phyloP scores from a whole-genome alignment of 768 basidiomycete genomes.

The Boletus eberwhitei region DNA sequence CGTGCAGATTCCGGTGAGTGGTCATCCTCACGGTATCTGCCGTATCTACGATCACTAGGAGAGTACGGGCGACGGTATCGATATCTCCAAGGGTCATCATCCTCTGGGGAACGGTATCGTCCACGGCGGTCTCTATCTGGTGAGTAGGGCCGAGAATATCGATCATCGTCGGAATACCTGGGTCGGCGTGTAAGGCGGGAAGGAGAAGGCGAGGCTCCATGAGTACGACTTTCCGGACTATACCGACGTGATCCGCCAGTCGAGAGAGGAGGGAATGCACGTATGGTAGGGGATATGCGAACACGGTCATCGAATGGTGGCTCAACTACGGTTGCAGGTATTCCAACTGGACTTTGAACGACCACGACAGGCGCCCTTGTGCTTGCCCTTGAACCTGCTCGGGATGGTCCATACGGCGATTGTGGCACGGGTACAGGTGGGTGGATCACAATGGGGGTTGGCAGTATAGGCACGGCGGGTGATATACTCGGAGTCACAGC shows the following conservation, averaged over 20 bases:
- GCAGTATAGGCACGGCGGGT: slow-evolving; percentile 1
- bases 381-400: slow-evolving; percentile 17
- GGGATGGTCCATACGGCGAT: slow-evolving; percentile 12
- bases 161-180: slow-evolving; percentile 5
- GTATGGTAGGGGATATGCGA: slow-evolving; percentile 26
- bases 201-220: slow-evolving; percentile 5
- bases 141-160: slow-evolving; percentile 25
- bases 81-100: slow-evolving; percentile 12
- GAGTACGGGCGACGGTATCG: slow-evolving; percentile 12
- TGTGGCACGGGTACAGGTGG: slow-evolving; percentile 11
- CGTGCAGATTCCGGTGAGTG: slow-evolving; percentile 10
- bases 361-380: slow-evolving; percentile 15
- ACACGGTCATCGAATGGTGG: slow-evolving; percentile 9
- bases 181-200: background rate
- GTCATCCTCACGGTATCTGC: slow-evolving; percentile 6
- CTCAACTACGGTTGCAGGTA: slow-evolving; percentile 20
- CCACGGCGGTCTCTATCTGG: slow-evolving; percentile 8
- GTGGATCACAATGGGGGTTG: slow-evolving; percentile 16
- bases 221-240: slow-evolving; percentile 7
- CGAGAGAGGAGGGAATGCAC: slow-evolving; percentile 14
- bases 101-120: slow-evolving; percentile 8
- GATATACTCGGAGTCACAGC: slow-evolving; percentile 4
- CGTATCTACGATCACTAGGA: slow-evolving; percentile 17
- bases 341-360: slow-evolving; percentile 15
- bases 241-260: slow-evolving; percentile 10